Evolutionary conservation across 208 protist species (phyloP).

Genomic region (Wallacemonas sp.): DNA sequence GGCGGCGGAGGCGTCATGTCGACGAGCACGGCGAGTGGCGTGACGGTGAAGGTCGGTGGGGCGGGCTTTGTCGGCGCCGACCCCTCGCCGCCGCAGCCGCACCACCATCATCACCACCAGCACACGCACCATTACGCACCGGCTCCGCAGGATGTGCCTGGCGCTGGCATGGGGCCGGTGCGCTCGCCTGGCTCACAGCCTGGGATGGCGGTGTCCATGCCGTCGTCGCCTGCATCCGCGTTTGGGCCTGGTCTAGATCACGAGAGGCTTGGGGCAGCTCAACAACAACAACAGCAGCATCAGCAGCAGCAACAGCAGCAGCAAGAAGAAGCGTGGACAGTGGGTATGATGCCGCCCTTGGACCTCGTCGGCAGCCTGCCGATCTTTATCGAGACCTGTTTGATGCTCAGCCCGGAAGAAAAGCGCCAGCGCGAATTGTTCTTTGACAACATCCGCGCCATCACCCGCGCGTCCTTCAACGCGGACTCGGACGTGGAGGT

Average conservation of each 20-base stretch:
- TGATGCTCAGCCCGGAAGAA: slow-evolving; percentile 49
- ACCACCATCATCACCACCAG: not conserved
- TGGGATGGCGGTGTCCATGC: too few species aligned
- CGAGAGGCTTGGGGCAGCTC: too few species aligned
- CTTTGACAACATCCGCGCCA: slow-evolving; percentile 59
- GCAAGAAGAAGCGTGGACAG: slow-evolving; percentile 9
- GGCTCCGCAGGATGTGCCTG: too few species aligned
- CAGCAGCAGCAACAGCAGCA: slow-evolving; percentile 7
- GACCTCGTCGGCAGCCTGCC: slow-evolving; percentile 49
- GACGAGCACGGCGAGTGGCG: not conserved
- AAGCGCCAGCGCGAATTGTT: slow-evolving; percentile 49
- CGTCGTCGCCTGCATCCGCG: too few species aligned
- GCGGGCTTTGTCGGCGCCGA: not conserved
- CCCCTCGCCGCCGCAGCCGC: not conserved
- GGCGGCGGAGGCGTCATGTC: too few species aligned
- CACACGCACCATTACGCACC: not conserved
- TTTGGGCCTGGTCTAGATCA: too few species aligned
- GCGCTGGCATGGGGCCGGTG: too few species aligned
- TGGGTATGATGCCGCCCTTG: slow-evolving; percentile 9
- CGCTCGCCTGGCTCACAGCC: too few species aligned
- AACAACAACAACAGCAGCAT: not conserved
- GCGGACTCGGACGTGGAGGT: slow-evolving; percentile 38
- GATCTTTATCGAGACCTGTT: slow-evolving; percentile 63
- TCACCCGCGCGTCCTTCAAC: slow-evolving; percentile 36
- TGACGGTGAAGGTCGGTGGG: not conserved